Conservation (phyloP, 2,329 filamentous ascomycete species). For the Xylogone sp. region DNA sequence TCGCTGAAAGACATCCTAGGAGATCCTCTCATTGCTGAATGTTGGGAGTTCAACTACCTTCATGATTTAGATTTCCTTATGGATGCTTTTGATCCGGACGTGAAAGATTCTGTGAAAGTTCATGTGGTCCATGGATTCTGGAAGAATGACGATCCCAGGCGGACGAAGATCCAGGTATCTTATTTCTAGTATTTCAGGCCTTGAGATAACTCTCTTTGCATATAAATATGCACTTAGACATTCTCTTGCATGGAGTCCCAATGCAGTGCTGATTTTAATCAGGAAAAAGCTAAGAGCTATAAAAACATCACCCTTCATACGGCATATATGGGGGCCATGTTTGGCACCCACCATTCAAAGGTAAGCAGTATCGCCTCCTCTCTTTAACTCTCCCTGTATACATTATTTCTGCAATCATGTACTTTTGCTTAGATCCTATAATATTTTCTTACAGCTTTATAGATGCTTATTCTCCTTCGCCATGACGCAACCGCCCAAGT, state of each 20-base stretch:
- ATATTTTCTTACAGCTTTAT: slow-evolving; percentile 28
- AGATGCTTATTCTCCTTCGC: slow-evolving; percentile 82
- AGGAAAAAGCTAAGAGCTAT: slow-evolving; percentile 60
- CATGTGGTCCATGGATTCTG: slow-evolving; percentile 62
- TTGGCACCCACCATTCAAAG: slow-evolving; percentile 71
- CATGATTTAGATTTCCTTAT: slow-evolving; percentile 58
- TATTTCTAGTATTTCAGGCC: neutral
- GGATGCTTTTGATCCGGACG: slow-evolving; percentile 50
- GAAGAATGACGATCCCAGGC: slow-evolving; percentile 60
- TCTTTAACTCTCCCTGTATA: no score
- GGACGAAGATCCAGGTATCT: slow-evolving; percentile 26
- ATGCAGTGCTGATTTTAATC: neutral
- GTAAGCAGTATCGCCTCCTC: slow-evolving; percentile 7
- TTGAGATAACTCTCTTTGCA: no score
- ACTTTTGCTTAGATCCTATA: no score
- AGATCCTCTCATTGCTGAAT: slow-evolving; percentile 52
- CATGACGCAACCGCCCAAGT: slow-evolving; percentile 75
- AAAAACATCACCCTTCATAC: slow-evolving; percentile 66
- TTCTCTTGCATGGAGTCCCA: no score
- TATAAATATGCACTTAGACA: neutral
- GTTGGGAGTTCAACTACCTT: slow-evolving; percentile 54
- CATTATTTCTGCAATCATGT: no score
- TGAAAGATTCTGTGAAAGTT: slow-evolving; percentile 46
- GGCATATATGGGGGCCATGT: slow-evolving; percentile 78
- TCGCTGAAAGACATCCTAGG: slow-evolving; percentile 54